Percentiles rank a stretch among this genome's conserved stretches.
These are phyloP conservation scores for Colletotrichum scovillei DNA, from an alignment of 2,329 filamentous ascomycete species.

Conservation along the genomic window DNA sequence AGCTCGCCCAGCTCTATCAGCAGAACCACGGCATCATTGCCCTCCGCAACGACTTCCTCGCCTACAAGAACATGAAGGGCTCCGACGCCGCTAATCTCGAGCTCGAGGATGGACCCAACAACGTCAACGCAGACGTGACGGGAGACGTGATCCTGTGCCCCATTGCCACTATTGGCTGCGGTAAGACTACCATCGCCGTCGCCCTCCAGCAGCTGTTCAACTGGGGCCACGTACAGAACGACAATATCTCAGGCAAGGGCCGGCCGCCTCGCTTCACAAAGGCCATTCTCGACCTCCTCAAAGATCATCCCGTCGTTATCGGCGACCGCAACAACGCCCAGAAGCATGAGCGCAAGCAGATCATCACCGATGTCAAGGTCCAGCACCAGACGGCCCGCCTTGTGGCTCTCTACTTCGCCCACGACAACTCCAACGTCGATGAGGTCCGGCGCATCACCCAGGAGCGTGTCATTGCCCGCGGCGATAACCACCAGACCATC, in stretches of 20 bases:
- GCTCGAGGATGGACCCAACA: conserved; percentile 58
- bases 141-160: conserved; percentile 85
- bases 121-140: conserved; percentile 62
- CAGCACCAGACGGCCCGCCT: conserved; percentile 74
- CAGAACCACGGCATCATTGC: conserved; percentile 95
- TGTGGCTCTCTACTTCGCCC: conserved; percentile 89
- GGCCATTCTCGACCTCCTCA: conserved; percentile 73
- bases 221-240: conserved; percentile 96
- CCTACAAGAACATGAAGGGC: conserved; percentile 85
- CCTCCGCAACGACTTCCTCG: conserved; percentile 88
- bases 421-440: conserved; percentile 80
- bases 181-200: conserved; percentile 92
- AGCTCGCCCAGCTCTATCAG: conserved; percentile 78
- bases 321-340: conserved; percentile 97
- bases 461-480: conserved; percentile 82
- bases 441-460: conserved; percentile 80
- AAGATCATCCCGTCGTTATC: conserved; percentile 77
- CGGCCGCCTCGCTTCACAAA: conserved; percentile 84
- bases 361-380: conserved; percentile 81
- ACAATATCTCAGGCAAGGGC: conserved; percentile 86
- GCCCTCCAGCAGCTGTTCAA: conserved; percentile 85
- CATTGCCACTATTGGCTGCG: conserved; percentile 93
- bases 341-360: conserved; percentile 85
- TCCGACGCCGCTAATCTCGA: conserved; percentile 87
- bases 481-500: conserved; percentile 98